A percentile compares a stretch with the other conserved stretches of the same genome.
These are phyloP conservation scores for Smallanthus sonchifolius DNA, from an alignment of 129 eudicot genomes.

Conservation along the genomic window DNA sequence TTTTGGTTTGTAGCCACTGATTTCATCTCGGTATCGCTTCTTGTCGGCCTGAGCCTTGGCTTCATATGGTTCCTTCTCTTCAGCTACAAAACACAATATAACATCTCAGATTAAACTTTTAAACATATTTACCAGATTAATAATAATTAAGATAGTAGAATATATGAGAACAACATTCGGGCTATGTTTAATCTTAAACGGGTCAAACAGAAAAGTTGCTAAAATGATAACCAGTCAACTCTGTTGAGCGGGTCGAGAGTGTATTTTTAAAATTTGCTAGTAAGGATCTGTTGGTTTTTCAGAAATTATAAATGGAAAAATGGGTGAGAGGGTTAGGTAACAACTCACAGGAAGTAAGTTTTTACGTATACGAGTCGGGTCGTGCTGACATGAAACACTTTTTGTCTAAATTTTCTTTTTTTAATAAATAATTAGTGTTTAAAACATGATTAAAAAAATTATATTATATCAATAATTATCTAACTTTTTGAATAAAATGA, in stretches of 20 bases:
- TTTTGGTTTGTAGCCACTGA: slow-evolving; percentile 52
- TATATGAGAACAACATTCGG: neutral
- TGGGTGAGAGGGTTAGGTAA: neutral
- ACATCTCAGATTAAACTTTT: neutral
- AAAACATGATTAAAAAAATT: neutral
- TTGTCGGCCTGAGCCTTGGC: slow-evolving; percentile 68
- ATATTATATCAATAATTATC: neutral
- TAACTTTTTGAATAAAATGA: neutral
- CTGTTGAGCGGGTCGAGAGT: neutral
- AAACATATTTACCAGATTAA: neutral
- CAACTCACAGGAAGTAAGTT: neutral
- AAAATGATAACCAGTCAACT: neutral
- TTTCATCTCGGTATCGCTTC: slow-evolving; percentile 54
- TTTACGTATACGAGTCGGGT: neutral
- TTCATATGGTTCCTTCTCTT: slow-evolving; percentile 76
- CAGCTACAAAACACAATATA: slow-evolving; percentile 38
- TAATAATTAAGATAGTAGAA: neutral
- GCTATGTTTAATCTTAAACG: neutral
- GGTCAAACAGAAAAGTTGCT: neutral
- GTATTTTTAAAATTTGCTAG: too few relatives aligned
- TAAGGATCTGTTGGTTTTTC: neutral
- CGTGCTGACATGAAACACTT: neutral
- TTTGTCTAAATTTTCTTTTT: neutral
- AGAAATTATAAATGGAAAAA: neutral
- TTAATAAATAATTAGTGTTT: neutral